phyloP scores from a whole-genome alignment of 176 grass and related monocot species.

The Aegilops umbellulata region DNA sequence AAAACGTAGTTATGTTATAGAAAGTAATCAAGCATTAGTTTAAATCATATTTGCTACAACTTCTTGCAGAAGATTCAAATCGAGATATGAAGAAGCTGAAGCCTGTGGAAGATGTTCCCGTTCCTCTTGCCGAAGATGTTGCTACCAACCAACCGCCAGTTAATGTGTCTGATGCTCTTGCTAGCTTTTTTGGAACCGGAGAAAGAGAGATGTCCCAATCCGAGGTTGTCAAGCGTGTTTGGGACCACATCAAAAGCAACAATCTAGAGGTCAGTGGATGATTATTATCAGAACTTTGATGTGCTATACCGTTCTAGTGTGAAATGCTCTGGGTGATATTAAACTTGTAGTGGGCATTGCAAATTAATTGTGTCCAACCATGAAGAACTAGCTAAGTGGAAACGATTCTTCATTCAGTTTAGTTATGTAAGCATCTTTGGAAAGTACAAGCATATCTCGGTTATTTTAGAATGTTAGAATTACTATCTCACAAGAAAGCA shows the following conservation, averaged over 20 bases:
- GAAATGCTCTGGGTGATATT: background rate
- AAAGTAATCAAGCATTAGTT: slow-evolving; percentile 3
- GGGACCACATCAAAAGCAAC: slow-evolving; percentile 95
- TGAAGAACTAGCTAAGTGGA: slow-evolving; percentile 8
- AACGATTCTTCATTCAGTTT: background rate
- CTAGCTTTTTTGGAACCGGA: slow-evolving; percentile 74
- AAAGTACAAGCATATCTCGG: background rate
- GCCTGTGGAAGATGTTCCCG: slow-evolving; percentile 32
- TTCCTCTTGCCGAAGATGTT: slow-evolving; percentile 48
- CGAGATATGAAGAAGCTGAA: slow-evolving; percentile 70
- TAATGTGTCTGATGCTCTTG: slow-evolving; percentile 75
- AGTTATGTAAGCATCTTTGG: background rate
- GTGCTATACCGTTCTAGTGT: background rate
- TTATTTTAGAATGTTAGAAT: background rate
- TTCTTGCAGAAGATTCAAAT: slow-evolving; percentile 66
- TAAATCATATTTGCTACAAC: slow-evolving; percentile 22
- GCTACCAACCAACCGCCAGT: slow-evolving; percentile 41
- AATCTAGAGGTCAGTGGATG: slow-evolving; percentile 74
- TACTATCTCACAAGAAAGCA: background rate
- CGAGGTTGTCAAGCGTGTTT: slow-evolving; percentile 77
- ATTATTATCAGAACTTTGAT: slow-evolving; percentile 26
- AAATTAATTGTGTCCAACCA: slow-evolving; percentile 9
- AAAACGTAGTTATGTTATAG: background rate
- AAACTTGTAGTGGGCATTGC: background rate
- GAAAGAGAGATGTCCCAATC: slow-evolving; percentile 79